phyloP scores from a whole-genome alignment of 1,139 yeast species.

The Debaryomyces psychrophilus region DNA sequence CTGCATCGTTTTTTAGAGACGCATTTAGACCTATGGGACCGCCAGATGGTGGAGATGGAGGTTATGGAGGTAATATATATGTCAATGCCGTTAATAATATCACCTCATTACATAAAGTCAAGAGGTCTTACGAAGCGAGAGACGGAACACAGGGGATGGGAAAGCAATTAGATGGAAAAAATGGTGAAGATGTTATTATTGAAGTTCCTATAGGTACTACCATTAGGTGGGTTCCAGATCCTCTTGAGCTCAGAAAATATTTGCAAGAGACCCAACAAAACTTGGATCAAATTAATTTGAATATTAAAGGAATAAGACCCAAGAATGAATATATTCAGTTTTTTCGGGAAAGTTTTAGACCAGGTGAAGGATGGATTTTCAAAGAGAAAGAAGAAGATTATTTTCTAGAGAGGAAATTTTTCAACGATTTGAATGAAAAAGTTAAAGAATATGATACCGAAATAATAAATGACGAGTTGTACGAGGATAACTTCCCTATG shows the following conservation, averaged over 20 bases:
- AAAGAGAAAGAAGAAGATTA: slow-evolving; percentile 73
- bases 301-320: slow-evolving; percentile 25
- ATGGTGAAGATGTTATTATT: slow-evolving; percentile 76
- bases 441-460: slow-evolving; percentile 68
- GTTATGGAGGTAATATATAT: slow-evolving; percentile 85
- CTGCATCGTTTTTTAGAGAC: slow-evolving; percentile 82
- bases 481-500: slow-evolving; percentile 71
- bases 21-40: slow-evolving; percentile 88
- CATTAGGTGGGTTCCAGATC: slow-evolving; percentile 84
- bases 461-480: slow-evolving; percentile 60
- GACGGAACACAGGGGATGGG: slow-evolving; percentile 74
- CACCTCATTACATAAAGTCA: slow-evolving; percentile 70
- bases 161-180: slow-evolving; percentile 79
- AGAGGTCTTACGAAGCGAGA: slow-evolving; percentile 68
- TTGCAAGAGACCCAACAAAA: slow-evolving; percentile 33
- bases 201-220: slow-evolving; percentile 93
- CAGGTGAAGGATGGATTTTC: slow-evolving; percentile 89
- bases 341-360: slow-evolving; percentile 53
- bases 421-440: slow-evolving; percentile 59
- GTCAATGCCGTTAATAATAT: slow-evolving; percentile 76
- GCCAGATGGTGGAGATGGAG: slow-evolving; percentile 99
- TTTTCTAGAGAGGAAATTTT: slow-evolving; percentile 66
- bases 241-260: slow-evolving; percentile 46
- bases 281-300: slow-evolving; percentile 32
- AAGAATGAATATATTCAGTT: slow-evolving; percentile 50